Evolutionary conservation across 2,329 filamentous ascomycete species (phyloP), one percentile per base, ranked within the genome.

Genomic region (Ophiocordyceps australis): DNA sequence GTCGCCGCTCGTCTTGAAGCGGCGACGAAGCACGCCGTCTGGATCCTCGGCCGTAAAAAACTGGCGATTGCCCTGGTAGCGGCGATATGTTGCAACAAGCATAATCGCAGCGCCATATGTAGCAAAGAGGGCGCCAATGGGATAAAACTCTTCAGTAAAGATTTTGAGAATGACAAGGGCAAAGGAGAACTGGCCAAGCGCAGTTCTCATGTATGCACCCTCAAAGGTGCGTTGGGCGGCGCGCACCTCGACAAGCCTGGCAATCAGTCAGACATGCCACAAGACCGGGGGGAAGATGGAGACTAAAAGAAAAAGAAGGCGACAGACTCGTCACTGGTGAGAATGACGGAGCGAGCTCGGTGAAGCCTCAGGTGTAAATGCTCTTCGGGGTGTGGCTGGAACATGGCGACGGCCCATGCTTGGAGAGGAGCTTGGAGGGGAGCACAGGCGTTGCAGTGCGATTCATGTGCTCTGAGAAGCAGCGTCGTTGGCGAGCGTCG

Each of bases 141-240:
- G 73, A 54, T 95, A 95, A 59, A 98, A 95, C 46, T 95, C 89
- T 27, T 74, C 68, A 7, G 83, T 94, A 57, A 98, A 95, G 50
- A 98, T 91, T 56, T 91, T 93, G 30, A 52, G 39, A 27, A 98
- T 80, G 34, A 98, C 74, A 25, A 98, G 72, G 13, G 86, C 75
- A 50, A 98, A 95, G 29, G 79, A 86, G 57, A 95, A 95, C 44
- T 95, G 85, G 4, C 80, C 81, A 13, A 98, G 69, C 3, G 86
- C 85, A 1, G 89, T 98, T 32, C 89, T 79, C 43, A 94, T 77
- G 52, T 95, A 98, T 14, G 89, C 89, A 14, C 89, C 89, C 52
- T 98, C 89, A 41, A 95, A 98, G 3, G 89, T 98, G 28, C 89
- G 72, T 48, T 98, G 89, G 9, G 86, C 81, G 9, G 89, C 89